phyloP scores from a whole-genome alignment of 2,329 filamentous ascomycete species.

The Penicillium sp. region DNA sequence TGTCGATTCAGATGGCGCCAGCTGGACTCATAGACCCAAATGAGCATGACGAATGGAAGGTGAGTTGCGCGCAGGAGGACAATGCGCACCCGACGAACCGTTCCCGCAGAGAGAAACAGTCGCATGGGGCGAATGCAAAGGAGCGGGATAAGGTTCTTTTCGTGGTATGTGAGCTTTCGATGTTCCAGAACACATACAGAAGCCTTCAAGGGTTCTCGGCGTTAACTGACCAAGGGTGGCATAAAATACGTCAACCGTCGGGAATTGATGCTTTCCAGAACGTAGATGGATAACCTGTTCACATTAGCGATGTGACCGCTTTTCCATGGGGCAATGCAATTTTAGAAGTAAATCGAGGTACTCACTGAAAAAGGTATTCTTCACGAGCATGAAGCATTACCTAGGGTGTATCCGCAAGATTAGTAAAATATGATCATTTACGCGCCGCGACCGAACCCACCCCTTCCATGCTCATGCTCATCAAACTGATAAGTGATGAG shows the following conservation, averaged over 20 bases:
- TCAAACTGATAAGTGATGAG: constrained; percentile 57
- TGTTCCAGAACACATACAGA: constrained; percentile 12
- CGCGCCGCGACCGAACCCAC: constrained; percentile 24
- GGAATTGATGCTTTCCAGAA: constrained; percentile 47
- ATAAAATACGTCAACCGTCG: constrained; percentile 48
- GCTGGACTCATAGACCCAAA: constrained; percentile 54
- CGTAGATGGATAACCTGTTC: constrained; percentile 43
- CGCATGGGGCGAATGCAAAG: constrained; percentile 57
- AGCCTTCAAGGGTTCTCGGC: constrained; percentile 2
- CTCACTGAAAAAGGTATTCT: constrained; percentile 60
- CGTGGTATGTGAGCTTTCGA: constrained; percentile 10
- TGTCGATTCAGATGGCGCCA: constrained; percentile 20
- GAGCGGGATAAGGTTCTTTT: constrained; percentile 60
- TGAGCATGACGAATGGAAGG: constrained; percentile 56
- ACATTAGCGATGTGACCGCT: constrained; percentile 9
- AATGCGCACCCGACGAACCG: constrained; percentile 56
- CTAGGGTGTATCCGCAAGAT: constrained; percentile 32
- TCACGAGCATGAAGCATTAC: constrained; percentile 61
- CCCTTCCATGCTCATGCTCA: constrained; percentile 59
- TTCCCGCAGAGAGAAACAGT: constrained; percentile 55
- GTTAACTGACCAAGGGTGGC: constrained; percentile 43
- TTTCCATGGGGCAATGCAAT: background rate
- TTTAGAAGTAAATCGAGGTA: constrained; percentile 2
- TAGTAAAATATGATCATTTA: background rate
- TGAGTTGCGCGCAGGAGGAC: constrained; percentile 59